Evolutionary conservation across 495 filamentous ascomycete species (phyloP).

Genomic region (Saxispiralis lemnorum): DNA sequence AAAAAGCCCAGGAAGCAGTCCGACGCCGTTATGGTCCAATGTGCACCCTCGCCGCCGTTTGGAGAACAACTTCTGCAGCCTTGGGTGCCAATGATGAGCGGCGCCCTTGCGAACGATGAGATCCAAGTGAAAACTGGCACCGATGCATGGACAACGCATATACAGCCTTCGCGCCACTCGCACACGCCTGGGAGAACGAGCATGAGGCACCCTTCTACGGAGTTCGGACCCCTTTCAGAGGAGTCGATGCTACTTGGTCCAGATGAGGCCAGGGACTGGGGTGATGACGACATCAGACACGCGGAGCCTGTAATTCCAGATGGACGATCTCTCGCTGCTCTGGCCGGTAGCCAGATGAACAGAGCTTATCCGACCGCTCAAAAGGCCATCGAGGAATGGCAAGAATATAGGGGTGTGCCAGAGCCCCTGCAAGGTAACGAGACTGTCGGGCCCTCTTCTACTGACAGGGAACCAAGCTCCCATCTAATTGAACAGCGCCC

Average conservation of each 20-base stretch:
- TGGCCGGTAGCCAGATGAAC: background rate
- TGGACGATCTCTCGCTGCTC: background rate
- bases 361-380: background rate
- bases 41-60: background rate
- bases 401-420: background rate
- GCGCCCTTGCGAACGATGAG: slow-evolving; percentile 5
- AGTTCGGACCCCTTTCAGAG: slow-evolving; percentile 11
- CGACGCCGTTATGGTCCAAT: background rate
- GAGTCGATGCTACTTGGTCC: slow-evolving; percentile 23
- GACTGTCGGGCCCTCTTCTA: too few relatives aligned
- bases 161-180: slow-evolving; percentile 6
- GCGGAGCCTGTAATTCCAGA: background rate
- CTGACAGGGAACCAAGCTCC: too few relatives aligned
- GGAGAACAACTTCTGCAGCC: slow-evolving; percentile 1
- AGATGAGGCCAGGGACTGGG: slow-evolving; percentile 2
- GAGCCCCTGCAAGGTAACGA: background rate
- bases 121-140: slow-evolving; percentile 21
- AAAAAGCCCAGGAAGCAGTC: background rate
- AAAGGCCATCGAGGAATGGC: background rate
- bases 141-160: slow-evolving; percentile 19
- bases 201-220: slow-evolving; percentile 1
- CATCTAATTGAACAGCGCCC: too few relatives aligned
- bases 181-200: slow-evolving; percentile 10
- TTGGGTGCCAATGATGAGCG: slow-evolving; percentile 10
- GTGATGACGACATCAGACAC: background rate